Evolutionary conservation across 192 early-diverging fungal species (phyloP), one percentile per base, ranked within the genome.

Genomic region (Coemansia sp.): DNA sequence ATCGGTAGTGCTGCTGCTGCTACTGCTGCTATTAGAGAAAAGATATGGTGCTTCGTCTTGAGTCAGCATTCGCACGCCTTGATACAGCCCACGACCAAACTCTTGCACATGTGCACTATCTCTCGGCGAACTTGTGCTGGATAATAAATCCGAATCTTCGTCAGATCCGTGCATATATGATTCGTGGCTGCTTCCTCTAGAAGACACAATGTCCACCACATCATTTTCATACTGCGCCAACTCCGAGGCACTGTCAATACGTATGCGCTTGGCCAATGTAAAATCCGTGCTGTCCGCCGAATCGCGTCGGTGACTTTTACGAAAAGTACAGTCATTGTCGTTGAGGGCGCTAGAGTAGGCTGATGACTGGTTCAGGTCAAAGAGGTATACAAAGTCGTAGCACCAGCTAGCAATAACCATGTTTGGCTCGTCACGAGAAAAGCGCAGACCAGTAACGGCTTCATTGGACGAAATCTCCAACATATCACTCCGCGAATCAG

Each of bases 381-480:
- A 88, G 28, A 87, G 42, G 54, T 87, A 87, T 3, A 86, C 69
- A 23, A 65, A 58, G 47, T 82, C 77, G 5, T 78, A 78, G 62
- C 79, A 78, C 87, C 87, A 88, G 36, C 83, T 87, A 6, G 83
- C 85, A 37, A 87, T 47, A 12, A 88, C 59, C 44, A 85, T 68
- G 38, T 69, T 60, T 8, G 76, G 44, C 8, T 49, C 49, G 63
- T 72, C 69, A 6, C 46, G 46, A 9, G 72, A 78, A 71, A 79
- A 83, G 10, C 68, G 59, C 49, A 83, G 63, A 1, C 72, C 81
- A 9, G 81, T 83, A 17, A 81, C 78, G 1, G 50, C 51, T 10
- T 58, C 67, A 36, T 81, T 65, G 0, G 78, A 69, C 4, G 52
- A 28, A 9, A 34, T 20, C 55, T 74, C 74, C 38, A 51, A 49